Percentiles rank a stretch among this genome's conserved stretches.
These are phyloP conservation scores for Fusarium torreyae DNA, from an alignment of 2,329 filamentous ascomycete genomes.

Conservation along the genomic window DNA sequence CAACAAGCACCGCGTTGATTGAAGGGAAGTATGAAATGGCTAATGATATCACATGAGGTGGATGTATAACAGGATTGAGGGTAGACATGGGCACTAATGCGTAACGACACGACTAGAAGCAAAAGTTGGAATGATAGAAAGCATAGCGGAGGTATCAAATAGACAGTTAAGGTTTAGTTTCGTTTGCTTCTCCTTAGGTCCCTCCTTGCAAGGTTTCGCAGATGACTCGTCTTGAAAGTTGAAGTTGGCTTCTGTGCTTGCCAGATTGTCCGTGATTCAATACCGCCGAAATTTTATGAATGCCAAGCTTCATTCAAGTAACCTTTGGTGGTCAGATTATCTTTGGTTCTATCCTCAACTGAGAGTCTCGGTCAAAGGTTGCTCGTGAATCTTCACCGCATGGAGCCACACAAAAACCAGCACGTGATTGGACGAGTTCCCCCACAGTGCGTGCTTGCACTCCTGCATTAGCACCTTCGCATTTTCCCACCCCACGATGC, in stretches of 20 bases:
- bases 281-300: too few species aligned
- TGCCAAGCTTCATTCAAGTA: too few species aligned
- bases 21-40: conserved; percentile 13
- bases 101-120: conserved; percentile 26
- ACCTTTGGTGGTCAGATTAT: background rate
- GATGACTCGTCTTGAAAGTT: too few species aligned
- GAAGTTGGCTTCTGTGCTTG: too few species aligned
- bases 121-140: conserved; percentile 24
- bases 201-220: background rate
- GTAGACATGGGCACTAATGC: conserved; percentile 18
- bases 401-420: background rate
- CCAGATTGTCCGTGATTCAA: too few species aligned
- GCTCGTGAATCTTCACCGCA: conserved; percentile 5
- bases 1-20: conserved; percentile 48
- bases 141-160: conserved; percentile 13
- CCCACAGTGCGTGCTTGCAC: conserved; percentile 21
- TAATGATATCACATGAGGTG: conserved; percentile 10
- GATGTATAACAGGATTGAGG: background rate
- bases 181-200: background rate
- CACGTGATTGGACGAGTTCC: conserved; percentile 32
- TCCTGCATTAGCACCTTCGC: conserved; percentile 29
- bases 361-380: background rate
- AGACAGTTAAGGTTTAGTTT: conserved; percentile 8
- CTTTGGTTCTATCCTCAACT: background rate
- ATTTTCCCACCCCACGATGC: conserved; percentile 34